phyloP scores from a whole-genome alignment of 345 rosid species.

The Sonneratia alba region DNA sequence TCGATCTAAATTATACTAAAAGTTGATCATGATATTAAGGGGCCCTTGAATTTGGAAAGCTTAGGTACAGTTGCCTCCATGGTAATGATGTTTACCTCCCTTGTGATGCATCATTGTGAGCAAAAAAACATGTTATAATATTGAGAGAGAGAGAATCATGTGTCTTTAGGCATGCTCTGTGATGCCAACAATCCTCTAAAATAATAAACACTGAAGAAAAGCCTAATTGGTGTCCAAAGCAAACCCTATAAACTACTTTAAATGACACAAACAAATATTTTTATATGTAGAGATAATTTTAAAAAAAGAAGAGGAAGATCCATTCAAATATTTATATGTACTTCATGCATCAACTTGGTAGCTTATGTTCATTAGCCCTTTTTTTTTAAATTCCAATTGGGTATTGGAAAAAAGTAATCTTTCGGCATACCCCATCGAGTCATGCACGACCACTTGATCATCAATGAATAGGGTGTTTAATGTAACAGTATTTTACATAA shows the following conservation, averaged over 20 bases:
- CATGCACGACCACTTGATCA: too few species aligned
- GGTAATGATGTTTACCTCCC: conserved; percentile 2
- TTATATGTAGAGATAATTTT: neutral
- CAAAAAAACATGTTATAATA: too few species aligned
- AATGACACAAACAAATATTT: neutral
- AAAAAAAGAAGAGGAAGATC: neutral
- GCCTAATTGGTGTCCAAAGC: neutral
- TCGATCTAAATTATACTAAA: neutral
- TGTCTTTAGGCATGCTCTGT: neutral
- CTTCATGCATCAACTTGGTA: neutral
- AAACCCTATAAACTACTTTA: neutral
- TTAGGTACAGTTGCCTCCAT: neutral
- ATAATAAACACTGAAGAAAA: neutral
- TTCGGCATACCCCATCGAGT: too few species aligned
- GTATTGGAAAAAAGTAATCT: too few species aligned
- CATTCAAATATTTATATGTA: neutral
- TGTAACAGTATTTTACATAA: too few species aligned
- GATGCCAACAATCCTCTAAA: neutral
- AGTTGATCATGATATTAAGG: neutral
- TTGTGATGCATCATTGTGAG: neutral
- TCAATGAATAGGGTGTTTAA: too few species aligned
- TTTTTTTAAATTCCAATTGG: too few species aligned
- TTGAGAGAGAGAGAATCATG: neutral
- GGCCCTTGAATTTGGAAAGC: neutral
- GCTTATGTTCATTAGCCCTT: too few species aligned